Evolutionary conservation across 805 yeast genomes (phyloP), one percentile per base, ranked within the genome.

Genomic region (Priceomyces melissophilus): DNA sequence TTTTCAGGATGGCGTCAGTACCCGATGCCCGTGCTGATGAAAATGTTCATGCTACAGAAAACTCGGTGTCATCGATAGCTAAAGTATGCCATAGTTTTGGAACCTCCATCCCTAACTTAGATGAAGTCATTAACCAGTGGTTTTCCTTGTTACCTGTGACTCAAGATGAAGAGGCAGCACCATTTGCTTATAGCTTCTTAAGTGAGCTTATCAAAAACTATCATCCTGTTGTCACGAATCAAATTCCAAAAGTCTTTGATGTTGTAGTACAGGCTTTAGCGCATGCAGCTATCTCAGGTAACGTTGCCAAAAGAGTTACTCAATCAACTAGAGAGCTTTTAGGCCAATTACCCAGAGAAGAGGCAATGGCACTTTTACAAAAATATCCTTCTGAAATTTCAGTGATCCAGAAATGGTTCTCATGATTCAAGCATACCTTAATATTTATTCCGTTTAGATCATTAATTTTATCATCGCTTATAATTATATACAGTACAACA

Each of bases 21-120:
- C 89, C 96, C 6, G 95, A 87, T 49, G 83, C 96, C 2, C 81
- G 86, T 47, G 78, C 81, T n/a, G 95, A 87, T 32, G 96, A 86
- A 42, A 88, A 88, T 54, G 63, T 86, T 31, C 76, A 76, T 41
- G 95, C 97, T 4, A 89, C 97, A 2, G 99, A 93, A 61, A 85
- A 84, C 55, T 83, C 88, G 10, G 72, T 83, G 43, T 77, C 87
- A 3, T 79, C 97, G 1, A 82, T 93, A 48, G 91, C 97, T 28
- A 87, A 87, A 60, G 78, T 91, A 8, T 72, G 90, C 45, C 85
- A 82, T 46, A 64, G 79, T 11, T 81, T 73, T 52, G 81, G 83
- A n/a, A 53, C 73, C 4, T 46, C 67, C 3, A 69, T 87, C 37
- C 82, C 89, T 25, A 78, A 81, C 55, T 64, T 80, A 42, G 79